These are phyloP conservation scores for Dothidotthia symphoricarpi DNA, from an alignment of 2,329 filamentous ascomycete genomes.

Conservation along the genomic window DNA sequence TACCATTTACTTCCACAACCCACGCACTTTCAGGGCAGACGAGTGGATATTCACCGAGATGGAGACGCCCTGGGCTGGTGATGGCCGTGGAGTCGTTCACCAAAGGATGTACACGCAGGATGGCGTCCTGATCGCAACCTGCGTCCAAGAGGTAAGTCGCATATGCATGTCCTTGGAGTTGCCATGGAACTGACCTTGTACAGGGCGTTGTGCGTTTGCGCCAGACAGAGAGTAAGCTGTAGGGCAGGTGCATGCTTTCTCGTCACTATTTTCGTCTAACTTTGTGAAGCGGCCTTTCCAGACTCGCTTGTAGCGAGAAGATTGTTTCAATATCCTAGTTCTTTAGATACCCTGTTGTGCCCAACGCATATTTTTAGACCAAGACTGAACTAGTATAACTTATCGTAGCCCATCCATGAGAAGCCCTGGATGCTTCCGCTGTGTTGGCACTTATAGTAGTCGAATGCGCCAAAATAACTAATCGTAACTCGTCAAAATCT, in stretches of 20 bases:
- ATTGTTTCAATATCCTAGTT: too few relatives aligned
- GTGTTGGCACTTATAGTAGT: too few relatives aligned
- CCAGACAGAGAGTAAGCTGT: conserved; percentile 10
- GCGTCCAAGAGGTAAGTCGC: conserved; percentile 67
- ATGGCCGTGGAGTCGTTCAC: conserved; percentile 72
- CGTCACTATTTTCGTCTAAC: too few relatives aligned
- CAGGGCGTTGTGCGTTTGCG: conserved; percentile 11
- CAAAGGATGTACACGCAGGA: conserved; percentile 71
- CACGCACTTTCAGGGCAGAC: conserved; percentile 51
- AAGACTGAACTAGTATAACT: too few relatives aligned
- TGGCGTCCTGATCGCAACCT: conserved; percentile 72
- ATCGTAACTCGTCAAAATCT: too few relatives aligned
- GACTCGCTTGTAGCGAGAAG: too few relatives aligned
- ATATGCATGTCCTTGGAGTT: not conserved
- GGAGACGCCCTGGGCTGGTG: conserved; percentile 76
- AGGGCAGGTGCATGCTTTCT: not conserved
- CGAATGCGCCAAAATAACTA: too few relatives aligned
- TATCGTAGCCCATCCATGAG: too few relatives aligned
- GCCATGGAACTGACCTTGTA: not conserved
- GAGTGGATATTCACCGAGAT: conserved; percentile 81
- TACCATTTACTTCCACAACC: conserved; percentile 56
- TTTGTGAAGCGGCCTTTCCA: too few relatives aligned
- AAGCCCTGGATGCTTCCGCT: too few relatives aligned
- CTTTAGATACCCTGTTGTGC: too few relatives aligned
- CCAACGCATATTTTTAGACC: too few relatives aligned